Conservation (phyloP, 2,329 filamentous ascomycete genomes). For the Talaromyces atroroseus region DNA sequence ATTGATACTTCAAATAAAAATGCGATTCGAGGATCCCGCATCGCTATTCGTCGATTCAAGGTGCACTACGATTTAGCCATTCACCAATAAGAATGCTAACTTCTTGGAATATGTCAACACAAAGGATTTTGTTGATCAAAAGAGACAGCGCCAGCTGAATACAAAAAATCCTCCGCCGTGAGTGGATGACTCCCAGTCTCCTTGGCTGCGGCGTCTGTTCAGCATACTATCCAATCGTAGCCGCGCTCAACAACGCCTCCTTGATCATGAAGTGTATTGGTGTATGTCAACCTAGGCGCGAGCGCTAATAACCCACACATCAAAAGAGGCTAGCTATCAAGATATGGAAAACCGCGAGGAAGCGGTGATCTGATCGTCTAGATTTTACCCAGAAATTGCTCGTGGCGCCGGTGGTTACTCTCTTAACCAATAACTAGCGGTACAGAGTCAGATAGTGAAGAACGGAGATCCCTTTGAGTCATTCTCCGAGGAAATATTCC, state of each 20-base stretch:
- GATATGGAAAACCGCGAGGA: neutral
- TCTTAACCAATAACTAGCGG: neutral
- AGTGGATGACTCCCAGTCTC: neutral
- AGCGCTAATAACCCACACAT: neutral
- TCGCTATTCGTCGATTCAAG: neutral
- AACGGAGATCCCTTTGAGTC: neutral
- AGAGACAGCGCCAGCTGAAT: neutral
- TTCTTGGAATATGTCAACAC: neutral
- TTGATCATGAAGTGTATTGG: neutral
- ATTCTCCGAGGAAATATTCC: neutral
- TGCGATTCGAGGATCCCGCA: neutral
- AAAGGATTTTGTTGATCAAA: neutral
- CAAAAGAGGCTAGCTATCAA: neutral
- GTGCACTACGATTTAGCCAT: neutral
- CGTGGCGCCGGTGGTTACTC: neutral
- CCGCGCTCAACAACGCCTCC: slow-evolving; percentile 1
- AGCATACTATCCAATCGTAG: slow-evolving; percentile 4
- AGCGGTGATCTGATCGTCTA: neutral
- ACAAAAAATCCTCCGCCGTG: neutral
- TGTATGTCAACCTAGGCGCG: neutral
- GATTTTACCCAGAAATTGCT: neutral
- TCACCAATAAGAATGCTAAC: neutral
- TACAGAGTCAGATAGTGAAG: neutral
- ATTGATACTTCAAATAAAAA: neutral
- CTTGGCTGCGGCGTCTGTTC: neutral